Evolutionary conservation across 192 early-diverging fungal species (phyloP), one percentile per base, ranked within the genome.

Genomic region (Dissophora globulifera): DNA sequence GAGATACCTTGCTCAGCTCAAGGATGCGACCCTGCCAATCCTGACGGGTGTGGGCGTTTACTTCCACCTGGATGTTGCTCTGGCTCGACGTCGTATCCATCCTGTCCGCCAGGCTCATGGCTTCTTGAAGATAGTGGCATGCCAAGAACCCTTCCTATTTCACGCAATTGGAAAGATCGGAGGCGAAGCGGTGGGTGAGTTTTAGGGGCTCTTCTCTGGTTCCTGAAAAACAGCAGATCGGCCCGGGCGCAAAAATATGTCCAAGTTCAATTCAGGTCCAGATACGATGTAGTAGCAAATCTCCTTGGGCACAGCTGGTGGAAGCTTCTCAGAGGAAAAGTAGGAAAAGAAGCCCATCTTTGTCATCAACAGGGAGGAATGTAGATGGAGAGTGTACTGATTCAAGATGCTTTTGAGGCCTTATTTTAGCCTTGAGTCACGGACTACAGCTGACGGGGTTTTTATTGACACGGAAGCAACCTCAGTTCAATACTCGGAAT

Each of bases 31-130:
- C 62, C 16, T 62, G 40, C 71, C 71, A 75, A 4, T 75, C 71
- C 45, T 65, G 58, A 1, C 71, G 71, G 15, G 71, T 51, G 25
- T 75, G 71, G 0, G 71, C 71, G 3, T 50, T 60, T 17, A 75
- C 41, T n/a, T 75, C 71, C 22, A 75, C 71, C 33, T 75, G 71
- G 50, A 75, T 66, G 27, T 60, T 75, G 26, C 71, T 75, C 43
- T 52, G 27, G 26, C 57, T 75, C 25, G 71, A 60, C 3, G 71
- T 75, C 5, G 71, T 75, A 27, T 75, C 71, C 17, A 75, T 32
- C 31, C 71, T 30, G 7, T 75, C 71, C 1, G 71, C 62, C 0
- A 75, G 43, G 30, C n/a, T 53, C 71, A 75, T 66, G 3, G 71
- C 71, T 16, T 75, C 56, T 20, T 75, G 71, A 20, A 75, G 60